Evolutionary conservation across 1,284 basidiomycete species (phyloP), one percentile per base, ranked within the genome.

Genomic region (Boletus sp.): DNA sequence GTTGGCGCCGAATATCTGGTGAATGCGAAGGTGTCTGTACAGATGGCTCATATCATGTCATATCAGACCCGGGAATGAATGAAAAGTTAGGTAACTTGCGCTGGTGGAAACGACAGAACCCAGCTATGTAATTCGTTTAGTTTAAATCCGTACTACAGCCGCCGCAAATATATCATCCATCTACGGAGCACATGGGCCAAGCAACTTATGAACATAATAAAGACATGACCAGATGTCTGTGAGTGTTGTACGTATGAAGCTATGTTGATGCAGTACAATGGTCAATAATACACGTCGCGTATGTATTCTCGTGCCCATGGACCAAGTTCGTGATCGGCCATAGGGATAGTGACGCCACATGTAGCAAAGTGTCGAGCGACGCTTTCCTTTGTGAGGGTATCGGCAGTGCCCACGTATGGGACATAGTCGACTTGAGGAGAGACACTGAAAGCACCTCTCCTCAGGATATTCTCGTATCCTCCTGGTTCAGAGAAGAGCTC

Each of bases 1-100:
- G 67, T 91, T 92, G 5, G 90, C 88, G 41, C 94, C 94, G 62
- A 95, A 94, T 45, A 97, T 73, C 65, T 94, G 90, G 67, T 93
- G 90, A 29, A 93, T 72, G 17, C 91, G 81, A 36, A 95, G 76
- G 61, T 92, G 77, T 58, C 80, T 84, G 73, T 87, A 95, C 69
- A 72, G 80, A 52, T 67, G 65, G 52, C 62, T 60, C 63, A 65
- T 65, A 19, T 54, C 52, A 52, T 43, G 5, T 34, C 8, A 12
- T 30, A 30, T 30, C 33, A 16, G 8, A 12, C 9, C 16, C 33
- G 8, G 4, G n/a, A 34, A 17, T 17, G 16, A 19, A 43, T 25
- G n/a, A n/a, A n/a, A n/a, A n/a, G n/a, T n/a, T n/a, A n/a, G n/a
- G n/a, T n/a, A n/a, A n/a, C n/a, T n/a, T n/a, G n/a, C n/a, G n/a